Evolutionary conservation across 106 monocot genomes (phyloP), one percentile per base, ranked within the genome.

Genomic region (Chionographis japonica): DNA sequence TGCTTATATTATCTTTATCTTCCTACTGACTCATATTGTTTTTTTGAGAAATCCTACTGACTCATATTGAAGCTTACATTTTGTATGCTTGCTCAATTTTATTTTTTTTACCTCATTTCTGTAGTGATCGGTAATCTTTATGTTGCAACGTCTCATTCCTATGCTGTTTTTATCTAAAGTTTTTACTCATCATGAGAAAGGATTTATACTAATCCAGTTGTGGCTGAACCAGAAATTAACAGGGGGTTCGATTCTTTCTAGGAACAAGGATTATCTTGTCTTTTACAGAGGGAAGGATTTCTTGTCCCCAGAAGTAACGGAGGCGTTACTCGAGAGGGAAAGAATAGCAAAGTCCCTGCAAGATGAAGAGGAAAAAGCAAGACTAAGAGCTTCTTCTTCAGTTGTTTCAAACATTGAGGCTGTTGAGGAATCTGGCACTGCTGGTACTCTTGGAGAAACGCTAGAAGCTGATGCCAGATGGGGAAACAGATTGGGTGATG

Each of bases 261-360:
- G 92, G 69, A 97, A 83, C 84, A 97, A 89, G 73, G 95, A 97
- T 36, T 97, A 72, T 38, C 75, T 97, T 59, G 95, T 97, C 8
- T 89, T 97, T 61, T 97, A 89, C 52, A 77, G 95, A 82, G 95
- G 95, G 6, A 97, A 97, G 68, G 79, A 97, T 75, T 97, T 92
- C 79, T 80, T 97, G 69, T 78, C 89, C 51, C 67, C 78, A 37
- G 95, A 92, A 67, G 56, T 97, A 38, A 71, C 92, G 4, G 80
- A 92, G 64, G 92, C 84, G 68, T 74, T 97, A 54, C 62, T 92
- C 53, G 92, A 97, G 72, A 92, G 95, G 73, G 95, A 97, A 72
- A 78, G 63, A 74, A 64, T 89, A 66, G 86, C 89, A 60, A 95
- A 84, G 60, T 42, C 79, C 62, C 41, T 97, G 41, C 92, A 97